These are phyloP conservation scores for Penicillium parvum DNA, from an alignment of 495 filamentous ascomycete genomes.

Conservation along the genomic window DNA sequence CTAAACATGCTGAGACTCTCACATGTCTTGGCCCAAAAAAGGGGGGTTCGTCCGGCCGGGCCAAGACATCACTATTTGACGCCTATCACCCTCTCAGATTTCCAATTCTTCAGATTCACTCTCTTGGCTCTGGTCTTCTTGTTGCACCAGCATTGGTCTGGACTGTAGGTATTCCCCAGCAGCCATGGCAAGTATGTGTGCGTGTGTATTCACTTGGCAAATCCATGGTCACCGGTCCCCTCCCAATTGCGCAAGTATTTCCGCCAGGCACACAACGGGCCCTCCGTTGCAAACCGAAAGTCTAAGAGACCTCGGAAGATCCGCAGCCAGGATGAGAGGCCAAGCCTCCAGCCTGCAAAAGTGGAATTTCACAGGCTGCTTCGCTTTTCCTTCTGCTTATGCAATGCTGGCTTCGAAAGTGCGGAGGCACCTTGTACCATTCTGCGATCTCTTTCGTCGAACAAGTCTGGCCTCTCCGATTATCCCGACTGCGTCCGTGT, in stretches of 20 bases:
- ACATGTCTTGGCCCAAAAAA: slow-evolving; percentile 27
- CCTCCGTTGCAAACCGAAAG: slow-evolving; percentile 30
- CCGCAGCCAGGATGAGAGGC: slow-evolving; percentile 33
- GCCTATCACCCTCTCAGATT: slow-evolving; percentile 11
- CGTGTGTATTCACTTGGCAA: slow-evolving; percentile 18
- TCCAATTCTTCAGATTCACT: slow-evolving; percentile 22
- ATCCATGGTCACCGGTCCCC: background rate
- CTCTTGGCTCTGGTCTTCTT: slow-evolving; percentile 23
- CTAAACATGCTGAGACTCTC: slow-evolving; percentile 17
- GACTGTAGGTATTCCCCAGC: slow-evolving; percentile 12
- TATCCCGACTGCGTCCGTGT: slow-evolving; percentile 12
- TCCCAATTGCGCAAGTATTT: slow-evolving; percentile 25
- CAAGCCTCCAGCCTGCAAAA: slow-evolving; percentile 17
- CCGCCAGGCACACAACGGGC: background rate
- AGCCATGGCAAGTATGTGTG: slow-evolving; percentile 21
- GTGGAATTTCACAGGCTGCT: slow-evolving; percentile 19
- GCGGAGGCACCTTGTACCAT: background rate
- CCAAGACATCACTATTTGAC: slow-evolving; percentile 29
- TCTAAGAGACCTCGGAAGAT: slow-evolving; percentile 36
- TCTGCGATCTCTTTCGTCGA: slow-evolving; percentile 14
- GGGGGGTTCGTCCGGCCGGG: slow-evolving; percentile 4
- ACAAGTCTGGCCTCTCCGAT: slow-evolving; percentile 4
- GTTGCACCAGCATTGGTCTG: slow-evolving; percentile 13
- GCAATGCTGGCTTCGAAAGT: slow-evolving; percentile 11
- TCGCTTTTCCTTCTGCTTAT: slow-evolving; percentile 2